These are phyloP conservation scores for Rhodotorula kratochvilovae DNA, from an alignment of 768 basidiomycete species.

Conservation along the genomic window DNA sequence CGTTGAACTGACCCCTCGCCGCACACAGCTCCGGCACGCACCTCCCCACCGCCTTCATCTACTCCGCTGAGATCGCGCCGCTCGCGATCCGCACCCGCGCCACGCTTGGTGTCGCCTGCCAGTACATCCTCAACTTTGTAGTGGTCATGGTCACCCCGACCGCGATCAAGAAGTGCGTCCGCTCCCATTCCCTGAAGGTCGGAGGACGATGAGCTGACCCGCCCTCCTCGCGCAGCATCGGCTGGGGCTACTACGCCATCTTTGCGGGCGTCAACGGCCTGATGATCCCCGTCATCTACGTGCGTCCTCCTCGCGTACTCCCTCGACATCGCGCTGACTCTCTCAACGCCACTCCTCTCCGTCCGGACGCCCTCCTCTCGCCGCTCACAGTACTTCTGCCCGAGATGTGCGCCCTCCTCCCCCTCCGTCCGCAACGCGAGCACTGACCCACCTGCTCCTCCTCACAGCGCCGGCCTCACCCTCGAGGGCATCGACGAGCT, in stretches of 20 bases:
- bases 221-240: constrained; percentile 3
- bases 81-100: constrained; percentile 36
- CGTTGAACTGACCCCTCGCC: background rate
- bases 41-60: constrained; percentile 37
- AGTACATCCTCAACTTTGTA: constrained; percentile 26
- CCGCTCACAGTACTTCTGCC: constrained; percentile 8
- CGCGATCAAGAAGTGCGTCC: constrained; percentile 21
- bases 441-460: too few relatives aligned
- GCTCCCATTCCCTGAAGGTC: background rate
- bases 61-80: constrained; percentile 30
- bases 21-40: constrained; percentile 2
- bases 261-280: constrained; percentile 23
- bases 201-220: constrained; percentile 20
- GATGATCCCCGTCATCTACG: constrained; percentile 1
- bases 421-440: too few relatives aligned
- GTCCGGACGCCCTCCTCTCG: too few relatives aligned
- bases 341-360: too few relatives aligned
- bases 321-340: too few relatives aligned
- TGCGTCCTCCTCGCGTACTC: background rate
- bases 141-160: constrained; percentile 37
- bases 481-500: constrained; percentile 39
- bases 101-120: constrained; percentile 25
- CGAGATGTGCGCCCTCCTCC: background rate
- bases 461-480: constrained; percentile 5
- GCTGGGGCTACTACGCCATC: constrained; percentile 33